phyloP scores from a whole-genome alignment of 306 rosid genomes.

The Inga leiocalycina region DNA sequence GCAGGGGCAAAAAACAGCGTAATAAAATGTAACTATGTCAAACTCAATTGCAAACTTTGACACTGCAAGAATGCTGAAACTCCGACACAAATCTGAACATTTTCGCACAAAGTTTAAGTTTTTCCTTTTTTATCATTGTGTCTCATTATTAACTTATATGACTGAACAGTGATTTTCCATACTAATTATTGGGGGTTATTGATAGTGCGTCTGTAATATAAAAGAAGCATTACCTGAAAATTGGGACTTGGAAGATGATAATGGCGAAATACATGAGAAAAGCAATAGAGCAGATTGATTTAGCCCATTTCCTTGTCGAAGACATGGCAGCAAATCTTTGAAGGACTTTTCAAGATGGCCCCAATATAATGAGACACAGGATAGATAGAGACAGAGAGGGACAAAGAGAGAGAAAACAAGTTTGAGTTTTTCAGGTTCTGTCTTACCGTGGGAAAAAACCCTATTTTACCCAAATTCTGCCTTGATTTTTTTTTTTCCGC shows the following conservation, averaged over 20 bases:
- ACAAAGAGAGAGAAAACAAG: not conserved
- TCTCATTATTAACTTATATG: not conserved
- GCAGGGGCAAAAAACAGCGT: not conserved
- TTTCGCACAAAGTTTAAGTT: not conserved
- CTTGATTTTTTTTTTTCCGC: not conserved
- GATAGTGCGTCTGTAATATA: not conserved
- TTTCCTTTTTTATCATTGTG: not conserved
- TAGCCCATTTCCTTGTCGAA: conserved; percentile 72
- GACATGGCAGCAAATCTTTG: conserved; percentile 51
- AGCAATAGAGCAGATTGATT: conserved; percentile 51
- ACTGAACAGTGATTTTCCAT: not conserved
- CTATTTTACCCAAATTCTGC: not conserved
- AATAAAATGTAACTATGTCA: not conserved
- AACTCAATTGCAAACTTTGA: not conserved
- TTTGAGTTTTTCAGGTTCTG: conserved; percentile 21
- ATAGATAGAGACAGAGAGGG: not conserved
- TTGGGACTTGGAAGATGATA: conserved; percentile 79
- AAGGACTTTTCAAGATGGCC: conserved; percentile 11
- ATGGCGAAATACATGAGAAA: conserved; percentile 59
- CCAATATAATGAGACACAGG: not conserved
- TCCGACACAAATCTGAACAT: not conserved
- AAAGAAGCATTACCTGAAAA: conserved; percentile 70
- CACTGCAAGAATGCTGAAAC: not conserved
- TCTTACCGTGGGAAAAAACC: not conserved
- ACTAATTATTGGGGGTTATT: too few relatives aligned